Evolutionary conservation across 1,284 basidiomycete genomes (phyloP).

Genomic region (Cutaneotrichosporon cavernicola): DNA sequence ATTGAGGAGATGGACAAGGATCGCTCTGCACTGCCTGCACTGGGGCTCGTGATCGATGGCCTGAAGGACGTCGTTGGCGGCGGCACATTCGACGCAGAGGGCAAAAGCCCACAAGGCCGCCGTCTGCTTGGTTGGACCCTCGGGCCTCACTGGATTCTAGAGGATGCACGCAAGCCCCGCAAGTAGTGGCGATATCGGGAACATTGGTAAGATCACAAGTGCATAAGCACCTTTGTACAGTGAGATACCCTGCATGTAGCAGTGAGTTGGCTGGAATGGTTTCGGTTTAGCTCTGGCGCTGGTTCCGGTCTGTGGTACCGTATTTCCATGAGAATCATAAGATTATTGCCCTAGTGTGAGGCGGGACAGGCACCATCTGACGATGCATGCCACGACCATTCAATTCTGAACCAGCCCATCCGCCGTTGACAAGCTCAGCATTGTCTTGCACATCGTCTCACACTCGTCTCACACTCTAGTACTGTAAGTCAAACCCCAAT

Average conservation of each 20-base stretch:
- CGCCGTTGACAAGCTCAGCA: neutral
- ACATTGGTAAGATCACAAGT: neutral
- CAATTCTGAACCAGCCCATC: neutral
- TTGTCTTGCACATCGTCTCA: neutral
- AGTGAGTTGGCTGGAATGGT: neutral
- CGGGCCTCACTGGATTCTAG: conserved; percentile 13
- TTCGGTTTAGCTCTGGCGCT: neutral
- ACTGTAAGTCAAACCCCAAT: too few species aligned
- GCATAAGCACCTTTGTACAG: neutral
- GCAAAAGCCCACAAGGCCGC: conserved; percentile 1
- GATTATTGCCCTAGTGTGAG: too few species aligned
- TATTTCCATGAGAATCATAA: neutral
- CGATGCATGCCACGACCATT: neutral
- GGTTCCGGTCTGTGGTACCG: neutral
- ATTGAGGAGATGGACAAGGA: neutral
- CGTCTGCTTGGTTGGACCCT: conserved; percentile 8
- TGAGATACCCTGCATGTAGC: conserved; percentile 3
- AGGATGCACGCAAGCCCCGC: conserved; percentile 3
- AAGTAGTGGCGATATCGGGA: neutral
- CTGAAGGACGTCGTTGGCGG: conserved; percentile 5
- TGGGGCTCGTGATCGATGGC: conserved; percentile 3
- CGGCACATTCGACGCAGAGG: conserved; percentile 1
- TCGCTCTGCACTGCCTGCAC: neutral
- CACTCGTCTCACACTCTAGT: neutral
- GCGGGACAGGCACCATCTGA: conserved; percentile 3